Conservation (phyloP, 768 basidiomycete genomes). For the Auriscalpium vulgare region DNA sequence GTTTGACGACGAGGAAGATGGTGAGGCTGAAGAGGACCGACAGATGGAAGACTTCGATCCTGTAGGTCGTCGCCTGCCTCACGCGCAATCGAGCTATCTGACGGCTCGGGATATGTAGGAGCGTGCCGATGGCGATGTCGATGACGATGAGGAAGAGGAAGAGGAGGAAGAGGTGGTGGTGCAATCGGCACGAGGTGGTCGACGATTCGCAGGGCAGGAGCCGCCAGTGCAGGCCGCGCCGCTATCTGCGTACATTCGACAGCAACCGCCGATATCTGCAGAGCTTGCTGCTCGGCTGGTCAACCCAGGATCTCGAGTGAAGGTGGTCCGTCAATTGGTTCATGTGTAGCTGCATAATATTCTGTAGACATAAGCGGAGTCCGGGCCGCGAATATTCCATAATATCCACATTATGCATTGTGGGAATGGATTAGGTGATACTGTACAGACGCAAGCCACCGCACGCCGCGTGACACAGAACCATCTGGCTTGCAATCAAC, state of each 20-base stretch:
- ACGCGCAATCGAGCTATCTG: neutral
- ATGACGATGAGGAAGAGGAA: slow-evolving; percentile 47
- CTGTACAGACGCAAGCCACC: slow-evolving; percentile 59
- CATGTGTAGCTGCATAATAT: neutral
- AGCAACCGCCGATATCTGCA: slow-evolving; percentile 2
- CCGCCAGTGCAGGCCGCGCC: slow-evolving; percentile 17
- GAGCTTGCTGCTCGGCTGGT: slow-evolving; percentile 19
- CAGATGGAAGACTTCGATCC: slow-evolving; percentile 86
- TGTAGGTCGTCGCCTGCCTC: slow-evolving; percentile 32
- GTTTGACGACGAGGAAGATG: slow-evolving; percentile 43
- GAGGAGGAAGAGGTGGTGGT: slow-evolving; percentile 36
- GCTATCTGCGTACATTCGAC: neutral
- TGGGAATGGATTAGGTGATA: slow-evolving; percentile 21
- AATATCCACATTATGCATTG: neutral
- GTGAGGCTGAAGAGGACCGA: slow-evolving; percentile 42
- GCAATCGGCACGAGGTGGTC: slow-evolving; percentile 12
- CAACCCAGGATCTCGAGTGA: slow-evolving; percentile 29
- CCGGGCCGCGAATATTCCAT: neutral
- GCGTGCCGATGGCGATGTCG: slow-evolving; percentile 37
- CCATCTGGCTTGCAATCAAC: neutral
- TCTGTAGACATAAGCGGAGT: too few species aligned
- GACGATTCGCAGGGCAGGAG: slow-evolving; percentile 10
- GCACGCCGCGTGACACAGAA: slow-evolving; percentile 10
- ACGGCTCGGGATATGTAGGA: slow-evolving; percentile 20
- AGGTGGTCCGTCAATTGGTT: slow-evolving; percentile 43